phyloP scores from a whole-genome alignment of 805 yeast genomes.

The Isabelozyma pseudorhagii region DNA sequence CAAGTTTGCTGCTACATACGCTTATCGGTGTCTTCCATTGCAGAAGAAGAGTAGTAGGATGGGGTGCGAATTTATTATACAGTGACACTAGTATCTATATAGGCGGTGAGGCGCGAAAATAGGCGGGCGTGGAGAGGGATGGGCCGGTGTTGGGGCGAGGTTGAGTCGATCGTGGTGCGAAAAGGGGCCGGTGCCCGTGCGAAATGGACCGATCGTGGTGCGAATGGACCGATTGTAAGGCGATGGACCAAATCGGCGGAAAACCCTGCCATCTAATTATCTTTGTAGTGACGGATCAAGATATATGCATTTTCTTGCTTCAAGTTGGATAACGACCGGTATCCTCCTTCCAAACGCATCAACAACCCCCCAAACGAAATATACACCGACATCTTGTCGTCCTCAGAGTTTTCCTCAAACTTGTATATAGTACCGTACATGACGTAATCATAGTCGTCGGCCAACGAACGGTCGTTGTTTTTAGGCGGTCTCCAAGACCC shows the following conservation, averaged over 20 bases:
- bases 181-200: no score
- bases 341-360: slow-evolving; percentile 92
- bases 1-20: slow-evolving; percentile 12
- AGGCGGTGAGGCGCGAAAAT: no score
- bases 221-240: not conserved
- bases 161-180: not conserved
- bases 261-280: slow-evolving; percentile 11
- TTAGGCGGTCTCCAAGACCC: slow-evolving; percentile 84
- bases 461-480: slow-evolving; percentile 78
- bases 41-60: not conserved
- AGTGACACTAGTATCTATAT: not conserved
- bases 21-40: slow-evolving; percentile 19
- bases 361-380: slow-evolving; percentile 95
- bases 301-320: slow-evolving; percentile 94
- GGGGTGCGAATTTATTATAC: not conserved
- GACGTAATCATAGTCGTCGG: slow-evolving; percentile 96
- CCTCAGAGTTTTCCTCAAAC: slow-evolving; percentile 76
- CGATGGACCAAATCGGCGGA: no score
- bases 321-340: slow-evolving; percentile 80
- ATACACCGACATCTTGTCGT: slow-evolving; percentile 78
- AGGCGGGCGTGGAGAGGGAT: no score
- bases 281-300: slow-evolving; percentile 70
- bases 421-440: slow-evolving; percentile 98
- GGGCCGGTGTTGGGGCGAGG: not conserved
- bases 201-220: not conserved